Evolutionary conservation across 768 basidiomycete species (phyloP).

Genomic region (Xanthoconium stramineum): DNA sequence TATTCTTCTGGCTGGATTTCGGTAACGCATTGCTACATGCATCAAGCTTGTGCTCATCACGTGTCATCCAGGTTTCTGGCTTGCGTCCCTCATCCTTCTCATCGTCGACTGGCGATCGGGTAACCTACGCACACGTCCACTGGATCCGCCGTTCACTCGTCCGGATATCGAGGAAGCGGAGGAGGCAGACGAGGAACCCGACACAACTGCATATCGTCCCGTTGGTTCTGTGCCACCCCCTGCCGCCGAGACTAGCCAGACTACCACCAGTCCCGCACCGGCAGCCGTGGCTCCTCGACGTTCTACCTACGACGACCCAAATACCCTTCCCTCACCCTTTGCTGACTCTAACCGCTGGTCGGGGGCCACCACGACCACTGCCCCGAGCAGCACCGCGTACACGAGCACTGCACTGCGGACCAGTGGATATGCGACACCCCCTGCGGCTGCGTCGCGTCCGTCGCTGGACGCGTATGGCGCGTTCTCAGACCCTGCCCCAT

Average conservation of each 20-base stretch:
- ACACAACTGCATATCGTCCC: slow-evolving; percentile 45
- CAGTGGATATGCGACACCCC: slow-evolving; percentile 31
- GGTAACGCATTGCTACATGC: slow-evolving; percentile 37
- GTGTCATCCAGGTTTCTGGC: slow-evolving; percentile 63
- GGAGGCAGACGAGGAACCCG: slow-evolving; percentile 54
- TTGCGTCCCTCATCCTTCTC: slow-evolving; percentile 60
- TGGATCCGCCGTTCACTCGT: slow-evolving; percentile 76
- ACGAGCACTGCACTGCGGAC: slow-evolving; percentile 21
- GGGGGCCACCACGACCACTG: slow-evolving; percentile 28
- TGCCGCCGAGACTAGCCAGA: slow-evolving; percentile 29
- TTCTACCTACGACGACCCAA: slow-evolving; percentile 25
- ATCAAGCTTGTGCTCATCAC: slow-evolving; percentile 3
- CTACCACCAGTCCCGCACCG: slow-evolving; percentile 12
- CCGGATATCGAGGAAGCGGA: slow-evolving; percentile 51
- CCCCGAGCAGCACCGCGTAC: slow-evolving; percentile 23
- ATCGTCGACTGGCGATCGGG: slow-evolving; percentile 78
- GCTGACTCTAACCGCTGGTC: slow-evolving; percentile 52
- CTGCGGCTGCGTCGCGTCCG: slow-evolving; percentile 44
- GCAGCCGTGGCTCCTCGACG: slow-evolving; percentile 15
- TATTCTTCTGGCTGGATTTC: slow-evolving; percentile 88
- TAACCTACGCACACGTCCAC: slow-evolving; percentile 42
- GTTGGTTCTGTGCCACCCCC: slow-evolving; percentile 33
- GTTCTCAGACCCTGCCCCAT: slow-evolving; percentile 84
- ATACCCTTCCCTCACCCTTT: slow-evolving; percentile 40
- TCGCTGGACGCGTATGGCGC: slow-evolving; percentile 90